Conservation (phyloP, 176 grass and related monocot genomes). For the Olyra latifolia region DNA sequence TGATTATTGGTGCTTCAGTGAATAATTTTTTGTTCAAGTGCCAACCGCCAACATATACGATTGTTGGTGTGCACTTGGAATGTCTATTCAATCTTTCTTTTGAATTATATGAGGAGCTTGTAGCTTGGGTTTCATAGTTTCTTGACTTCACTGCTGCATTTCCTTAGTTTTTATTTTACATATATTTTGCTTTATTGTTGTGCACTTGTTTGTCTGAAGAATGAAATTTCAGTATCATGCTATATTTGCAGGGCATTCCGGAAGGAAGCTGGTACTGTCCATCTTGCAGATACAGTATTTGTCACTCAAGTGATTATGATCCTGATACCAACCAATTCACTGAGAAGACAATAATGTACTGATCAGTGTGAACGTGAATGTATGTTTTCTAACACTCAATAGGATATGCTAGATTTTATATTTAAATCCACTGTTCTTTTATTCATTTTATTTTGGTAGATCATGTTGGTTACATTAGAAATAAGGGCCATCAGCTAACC, state of each 20-base stretch:
- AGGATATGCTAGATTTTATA: neutral
- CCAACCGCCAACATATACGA: neutral
- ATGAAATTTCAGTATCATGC: constrained; percentile 11
- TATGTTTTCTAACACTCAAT: constrained; percentile 39
- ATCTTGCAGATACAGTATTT: constrained; percentile 64
- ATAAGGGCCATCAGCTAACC: constrained; percentile 33
- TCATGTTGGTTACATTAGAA: constrained; percentile 73
- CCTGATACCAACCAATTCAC: constrained; percentile 47
- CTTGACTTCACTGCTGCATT: neutral
- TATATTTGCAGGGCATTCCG: constrained; percentile 49
- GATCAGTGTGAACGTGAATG: constrained; percentile 79
- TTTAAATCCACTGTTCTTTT: constrained; percentile 33
- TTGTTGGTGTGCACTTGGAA: constrained; percentile 11
- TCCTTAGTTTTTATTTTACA: constrained; percentile 23
- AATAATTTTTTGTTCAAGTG: constrained; percentile 12
- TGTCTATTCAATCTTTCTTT: constrained; percentile 1
- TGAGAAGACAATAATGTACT: constrained; percentile 60
- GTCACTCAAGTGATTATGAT: constrained; percentile 58
- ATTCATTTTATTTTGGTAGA: constrained; percentile 47
- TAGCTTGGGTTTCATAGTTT: constrained; percentile 8
- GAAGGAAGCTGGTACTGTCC: constrained; percentile 80
- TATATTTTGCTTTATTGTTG: constrained; percentile 24
- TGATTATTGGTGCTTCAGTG: neutral
- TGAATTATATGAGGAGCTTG: neutral
- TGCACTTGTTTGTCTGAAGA: constrained; percentile 33